Percentiles rank a stretch among this genome's conserved stretches.
phyloP scores from a whole-genome alignment of 805 yeast species.

The Citeromyces matritensis region DNA sequence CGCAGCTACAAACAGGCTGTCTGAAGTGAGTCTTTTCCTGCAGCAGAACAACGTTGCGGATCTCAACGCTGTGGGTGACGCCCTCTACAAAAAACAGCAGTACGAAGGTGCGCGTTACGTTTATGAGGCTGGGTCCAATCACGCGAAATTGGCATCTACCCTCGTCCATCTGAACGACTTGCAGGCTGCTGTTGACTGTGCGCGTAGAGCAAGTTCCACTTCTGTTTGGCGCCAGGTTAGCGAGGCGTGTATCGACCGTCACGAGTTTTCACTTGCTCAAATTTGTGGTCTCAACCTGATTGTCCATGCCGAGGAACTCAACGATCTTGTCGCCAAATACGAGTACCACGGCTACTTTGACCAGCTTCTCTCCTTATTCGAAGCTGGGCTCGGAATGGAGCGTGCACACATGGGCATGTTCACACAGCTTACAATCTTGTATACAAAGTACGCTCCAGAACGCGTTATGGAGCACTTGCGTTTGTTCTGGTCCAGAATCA shows the following conservation, averaged over 20 bases:
- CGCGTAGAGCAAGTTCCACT: conserved; percentile 90
- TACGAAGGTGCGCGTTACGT: conserved; percentile 89
- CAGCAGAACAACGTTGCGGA: conserved; percentile 88
- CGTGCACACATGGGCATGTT: conserved; percentile 99
- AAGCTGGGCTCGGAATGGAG: conserved; percentile 90
- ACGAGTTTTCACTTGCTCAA: conserved; percentile 93
- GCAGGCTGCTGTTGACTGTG: conserved; percentile 96
- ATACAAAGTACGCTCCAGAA: conserved; percentile 81
- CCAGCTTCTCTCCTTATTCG: conserved; percentile 83
- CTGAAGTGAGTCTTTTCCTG: conserved; percentile 75
- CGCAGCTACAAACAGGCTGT: conserved; percentile 61
- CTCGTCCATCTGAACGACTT: conserved; percentile 84
- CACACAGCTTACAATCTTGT: conserved; percentile 84
- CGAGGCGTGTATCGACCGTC: conserved; percentile 88
- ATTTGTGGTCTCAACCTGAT: conserved; percentile 96
- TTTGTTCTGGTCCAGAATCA: conserved; percentile 94
- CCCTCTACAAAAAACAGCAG: conserved; percentile 62
- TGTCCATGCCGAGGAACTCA: conserved; percentile 94
- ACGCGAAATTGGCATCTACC: conserved; percentile 94
- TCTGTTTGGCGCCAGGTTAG: conserved; percentile 96
- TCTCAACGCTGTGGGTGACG: conserved; percentile 84
- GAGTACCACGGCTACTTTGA: conserved; percentile 85
- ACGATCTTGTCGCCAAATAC: conserved; percentile 75
- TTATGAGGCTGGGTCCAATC: conserved; percentile 76
- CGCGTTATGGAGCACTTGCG: conserved; percentile 93